Conservation (phyloP, 208 protist genomes). For the Trypanosoma theileri region DNA sequence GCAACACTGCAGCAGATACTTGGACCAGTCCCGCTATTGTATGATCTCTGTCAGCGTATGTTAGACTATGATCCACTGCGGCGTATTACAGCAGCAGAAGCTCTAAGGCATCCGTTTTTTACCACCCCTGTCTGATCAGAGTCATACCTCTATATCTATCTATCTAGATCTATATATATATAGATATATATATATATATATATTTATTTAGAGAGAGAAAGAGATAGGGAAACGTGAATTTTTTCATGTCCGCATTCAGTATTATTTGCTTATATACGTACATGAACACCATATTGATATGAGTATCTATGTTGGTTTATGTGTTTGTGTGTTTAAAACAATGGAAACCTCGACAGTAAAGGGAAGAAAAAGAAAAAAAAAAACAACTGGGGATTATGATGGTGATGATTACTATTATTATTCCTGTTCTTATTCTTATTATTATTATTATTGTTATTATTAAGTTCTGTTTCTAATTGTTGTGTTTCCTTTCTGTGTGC, state of each 20-base stretch:
- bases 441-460: too few relatives aligned
- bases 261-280: too few relatives aligned
- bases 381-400: too few relatives aligned
- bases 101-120: conserved; percentile 86
- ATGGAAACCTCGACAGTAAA: too few relatives aligned
- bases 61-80: conserved; percentile 86
- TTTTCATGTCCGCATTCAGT: too few relatives aligned
- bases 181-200: conserved; percentile 1
- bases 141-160: background rate
- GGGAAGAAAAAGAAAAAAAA: too few relatives aligned
- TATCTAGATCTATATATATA: background rate
- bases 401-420: background rate
- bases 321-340: too few relatives aligned
- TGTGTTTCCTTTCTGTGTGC: too few relatives aligned
- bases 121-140: conserved; percentile 1
- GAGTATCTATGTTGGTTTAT: too few relatives aligned
- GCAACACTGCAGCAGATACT: conserved; percentile 66
- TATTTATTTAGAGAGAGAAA: background rate
- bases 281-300: too few relatives aligned
- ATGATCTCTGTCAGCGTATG: conserved; percentile 67
- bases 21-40: conserved; percentile 45
- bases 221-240: too few relatives aligned
- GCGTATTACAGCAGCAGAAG: conserved; percentile 88
- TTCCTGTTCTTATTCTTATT: background rate
- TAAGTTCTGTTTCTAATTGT: too few relatives aligned